Evolutionary conservation across 306 rosid species (phyloP).

Genomic region (Prunus mira): DNA sequence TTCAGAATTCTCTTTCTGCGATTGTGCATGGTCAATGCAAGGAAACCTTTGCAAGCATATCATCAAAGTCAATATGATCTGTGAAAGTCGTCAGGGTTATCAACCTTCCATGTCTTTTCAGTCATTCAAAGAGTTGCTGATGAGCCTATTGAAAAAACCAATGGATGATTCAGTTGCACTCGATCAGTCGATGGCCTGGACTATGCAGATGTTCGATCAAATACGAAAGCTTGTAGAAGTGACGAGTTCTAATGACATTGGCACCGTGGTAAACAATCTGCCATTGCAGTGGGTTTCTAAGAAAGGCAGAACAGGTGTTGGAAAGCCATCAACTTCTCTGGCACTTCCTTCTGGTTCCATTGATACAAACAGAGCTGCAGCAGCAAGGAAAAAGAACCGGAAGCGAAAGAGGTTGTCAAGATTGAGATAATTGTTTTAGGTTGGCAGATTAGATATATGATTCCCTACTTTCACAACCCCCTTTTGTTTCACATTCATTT

Average conservation of each 20-base stretch:
- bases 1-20: constrained; percentile 80
- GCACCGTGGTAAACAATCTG: constrained; percentile 61
- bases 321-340: constrained; percentile 46
- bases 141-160: constrained; percentile 51
- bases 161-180: constrained; percentile 69
- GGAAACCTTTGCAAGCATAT: constrained; percentile 93
- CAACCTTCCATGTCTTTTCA: constrained; percentile 62
- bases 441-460: not conserved
- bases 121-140: constrained; percentile 62
- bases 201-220: constrained; percentile 79
- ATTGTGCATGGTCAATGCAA: constrained; percentile 64
- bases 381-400: constrained; percentile 34
- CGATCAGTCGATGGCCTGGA: constrained; percentile 74
- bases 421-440: constrained; percentile 38
- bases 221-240: constrained; percentile 66
- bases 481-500: constrained; percentile 6
- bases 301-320: constrained; percentile 47
- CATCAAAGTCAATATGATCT: constrained; percentile 74
- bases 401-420: constrained; percentile 56
- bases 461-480: not conserved
- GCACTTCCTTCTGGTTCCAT: constrained; percentile 32
- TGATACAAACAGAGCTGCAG: constrained; percentile 27
- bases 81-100: constrained; percentile 43
- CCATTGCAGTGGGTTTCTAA: constrained; percentile 67
- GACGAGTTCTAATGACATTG: constrained; percentile 51